Conservation (phyloP, 2,329 filamentous ascomycete genomes). For the Aspergillus sojae region DNA sequence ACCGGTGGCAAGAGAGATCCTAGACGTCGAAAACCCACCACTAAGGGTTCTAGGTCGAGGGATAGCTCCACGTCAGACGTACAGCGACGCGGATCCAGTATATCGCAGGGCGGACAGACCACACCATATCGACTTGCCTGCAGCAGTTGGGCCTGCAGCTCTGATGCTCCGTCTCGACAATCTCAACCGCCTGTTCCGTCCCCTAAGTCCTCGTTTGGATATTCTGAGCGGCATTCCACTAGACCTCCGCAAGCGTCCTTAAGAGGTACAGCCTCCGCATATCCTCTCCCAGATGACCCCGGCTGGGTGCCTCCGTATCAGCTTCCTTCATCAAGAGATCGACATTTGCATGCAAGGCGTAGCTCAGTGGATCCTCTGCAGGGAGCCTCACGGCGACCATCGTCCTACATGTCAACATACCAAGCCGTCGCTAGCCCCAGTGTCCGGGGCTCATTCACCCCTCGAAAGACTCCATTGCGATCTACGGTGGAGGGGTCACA, state of each 20-base stretch:
- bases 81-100: constrained; percentile 20
- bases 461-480: constrained; percentile 21
- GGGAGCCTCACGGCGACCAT: constrained; percentile 24
- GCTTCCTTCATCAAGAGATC: constrained; percentile 34
- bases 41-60: not conserved
- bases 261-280: constrained; percentile 34
- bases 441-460: constrained; percentile 14
- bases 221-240: constrained; percentile 35
- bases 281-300: constrained; percentile 53
- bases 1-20: constrained; percentile 37
- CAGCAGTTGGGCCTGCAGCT: constrained; percentile 46
- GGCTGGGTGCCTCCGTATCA: constrained; percentile 47
- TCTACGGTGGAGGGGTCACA: constrained; percentile 21
- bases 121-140: constrained; percentile 38
- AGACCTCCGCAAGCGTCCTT: constrained; percentile 45
- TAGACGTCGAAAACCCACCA: constrained; percentile 6
- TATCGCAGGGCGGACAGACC: constrained; percentile 18
- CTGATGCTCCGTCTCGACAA: constrained; percentile 36
- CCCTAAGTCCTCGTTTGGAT: constrained; percentile 38
- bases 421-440: constrained; percentile 22
- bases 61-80: constrained; percentile 17
- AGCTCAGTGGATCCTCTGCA: constrained; percentile 37
- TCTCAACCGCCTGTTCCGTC: constrained; percentile 12
- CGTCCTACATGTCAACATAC: constrained; percentile 27
- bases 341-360: constrained; percentile 32